These are phyloP conservation scores for Pisolithus albus DNA, from an alignment of 768 basidiomycete genomes.

Conservation along the genomic window DNA sequence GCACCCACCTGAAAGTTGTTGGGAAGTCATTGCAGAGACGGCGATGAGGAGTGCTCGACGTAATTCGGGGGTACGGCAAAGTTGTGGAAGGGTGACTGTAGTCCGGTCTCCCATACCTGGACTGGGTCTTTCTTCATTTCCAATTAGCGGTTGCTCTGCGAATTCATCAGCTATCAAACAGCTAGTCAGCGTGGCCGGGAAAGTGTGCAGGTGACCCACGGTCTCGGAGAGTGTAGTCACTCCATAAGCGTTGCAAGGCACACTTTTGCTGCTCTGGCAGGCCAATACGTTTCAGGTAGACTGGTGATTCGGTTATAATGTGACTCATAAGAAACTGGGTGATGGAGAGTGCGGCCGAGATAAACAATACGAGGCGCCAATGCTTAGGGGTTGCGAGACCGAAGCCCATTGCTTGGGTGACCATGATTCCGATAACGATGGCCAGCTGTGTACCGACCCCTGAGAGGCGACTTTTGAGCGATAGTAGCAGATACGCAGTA, in stretches of 20 bases:
- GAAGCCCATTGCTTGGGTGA: slow-evolving; percentile 76
- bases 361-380: slow-evolving; percentile 67
- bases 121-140: slow-evolving; percentile 12
- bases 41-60: slow-evolving; percentile 59
- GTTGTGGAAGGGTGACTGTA: slow-evolving; percentile 45
- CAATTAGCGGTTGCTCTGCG: slow-evolving; percentile 23
- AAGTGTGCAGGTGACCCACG: slow-evolving; percentile 13
- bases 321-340: slow-evolving; percentile 51
- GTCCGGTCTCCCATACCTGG: slow-evolving; percentile 19
- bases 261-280: slow-evolving; percentile 42
- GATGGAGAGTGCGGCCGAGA: slow-evolving; percentile 51
- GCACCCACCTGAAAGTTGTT: slow-evolving; percentile 68
- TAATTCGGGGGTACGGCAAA: slow-evolving; percentile 47
- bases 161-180: slow-evolving; percentile 17
- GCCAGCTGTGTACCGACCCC: slow-evolving; percentile 77
- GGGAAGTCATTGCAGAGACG: slow-evolving; percentile 65
- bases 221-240: slow-evolving; percentile 23
- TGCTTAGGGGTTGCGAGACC: slow-evolving; percentile 54
- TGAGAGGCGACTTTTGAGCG: slow-evolving; percentile 17
- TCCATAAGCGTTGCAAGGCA: slow-evolving; percentile 51
- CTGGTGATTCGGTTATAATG: slow-evolving; percentile 63
- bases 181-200: slow-evolving; percentile 3
- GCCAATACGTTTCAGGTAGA: slow-evolving; percentile 52
- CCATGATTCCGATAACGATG: slow-evolving; percentile 81
- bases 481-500: background rate